These are phyloP conservation scores for Colletotrichum tropicale DNA, from an alignment of 2,329 filamentous ascomycete species.

Conservation along the genomic window DNA sequence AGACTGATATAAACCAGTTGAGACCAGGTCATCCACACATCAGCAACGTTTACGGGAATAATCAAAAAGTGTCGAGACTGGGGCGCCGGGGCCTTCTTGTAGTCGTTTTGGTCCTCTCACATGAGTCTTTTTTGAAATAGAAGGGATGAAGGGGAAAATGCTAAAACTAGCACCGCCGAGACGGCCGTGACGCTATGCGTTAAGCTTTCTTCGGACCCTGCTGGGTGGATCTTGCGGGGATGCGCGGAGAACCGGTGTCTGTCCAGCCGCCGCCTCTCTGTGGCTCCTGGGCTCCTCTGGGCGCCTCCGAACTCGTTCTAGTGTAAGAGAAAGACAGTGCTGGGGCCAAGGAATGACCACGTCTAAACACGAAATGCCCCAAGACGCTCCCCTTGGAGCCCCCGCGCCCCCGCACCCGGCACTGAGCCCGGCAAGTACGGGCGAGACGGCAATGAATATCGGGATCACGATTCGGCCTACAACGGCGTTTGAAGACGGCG, in stretches of 20 bases:
- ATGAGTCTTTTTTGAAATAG: background rate
- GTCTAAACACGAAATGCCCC: background rate
- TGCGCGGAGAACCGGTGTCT: background rate
- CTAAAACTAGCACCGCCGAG: background rate
- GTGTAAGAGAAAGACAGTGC: background rate
- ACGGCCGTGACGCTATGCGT: background rate
- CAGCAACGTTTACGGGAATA: background rate
- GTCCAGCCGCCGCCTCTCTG: background rate
- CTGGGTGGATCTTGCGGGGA: conserved; percentile 8
- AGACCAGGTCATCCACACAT: background rate
- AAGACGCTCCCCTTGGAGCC: background rate
- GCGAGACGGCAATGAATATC: background rate
- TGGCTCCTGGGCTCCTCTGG: background rate
- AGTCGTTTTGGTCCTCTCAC: background rate
- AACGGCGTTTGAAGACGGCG: background rate
- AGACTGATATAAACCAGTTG: background rate
- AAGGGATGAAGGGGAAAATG: background rate
- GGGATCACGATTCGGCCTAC: conserved; percentile 2
- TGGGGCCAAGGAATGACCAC: background rate
- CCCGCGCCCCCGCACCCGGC: conserved; percentile 7
- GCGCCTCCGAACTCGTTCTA: background rate
- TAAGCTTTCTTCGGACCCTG: background rate
- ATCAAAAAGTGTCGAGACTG: background rate
- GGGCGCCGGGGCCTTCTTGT: background rate
- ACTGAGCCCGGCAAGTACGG: conserved; percentile 8